Conservation (phyloP, 305 asterid species). For the Andrographis paniculata region DNA sequence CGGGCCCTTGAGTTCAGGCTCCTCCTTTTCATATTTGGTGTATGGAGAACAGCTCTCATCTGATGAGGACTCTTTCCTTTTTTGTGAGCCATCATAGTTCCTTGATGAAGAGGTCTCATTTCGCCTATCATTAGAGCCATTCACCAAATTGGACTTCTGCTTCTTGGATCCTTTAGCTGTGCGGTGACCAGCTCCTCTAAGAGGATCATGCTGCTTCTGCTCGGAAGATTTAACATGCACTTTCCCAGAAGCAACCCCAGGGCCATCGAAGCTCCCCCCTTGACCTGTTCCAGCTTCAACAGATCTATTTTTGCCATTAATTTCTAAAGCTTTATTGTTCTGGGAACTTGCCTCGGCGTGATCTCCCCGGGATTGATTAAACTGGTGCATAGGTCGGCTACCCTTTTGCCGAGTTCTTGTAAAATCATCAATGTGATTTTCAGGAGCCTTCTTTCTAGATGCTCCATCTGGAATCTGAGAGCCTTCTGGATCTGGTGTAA, state of each 20-base stretch:
- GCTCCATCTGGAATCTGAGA: conserved; percentile 42
- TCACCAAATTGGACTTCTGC: conserved; percentile 40
- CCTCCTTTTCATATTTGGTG: conserved; percentile 76
- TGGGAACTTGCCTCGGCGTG: conserved; percentile 37
- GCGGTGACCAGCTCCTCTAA: conserved; percentile 31
- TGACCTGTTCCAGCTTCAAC: conserved; percentile 35
- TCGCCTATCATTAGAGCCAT: conserved; percentile 43
- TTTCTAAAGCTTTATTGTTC: conserved; percentile 31
- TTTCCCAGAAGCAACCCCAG: conserved; percentile 44
- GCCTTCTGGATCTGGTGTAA: conserved; percentile 38
- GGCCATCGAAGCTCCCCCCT: conserved; percentile 32
- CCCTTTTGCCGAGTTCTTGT: conserved; percentile 41
- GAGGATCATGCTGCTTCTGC: conserved; percentile 41
- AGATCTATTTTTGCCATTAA: conserved; percentile 36
- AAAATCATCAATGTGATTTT: conserved; percentile 39
- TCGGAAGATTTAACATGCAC: conserved; percentile 30
- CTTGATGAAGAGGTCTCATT: conserved; percentile 48
- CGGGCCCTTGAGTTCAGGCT: conserved; percentile 80
- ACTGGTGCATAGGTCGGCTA: conserved; percentile 28
- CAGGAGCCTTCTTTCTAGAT: conserved; percentile 44
- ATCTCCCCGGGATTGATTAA: conserved; percentile 31
- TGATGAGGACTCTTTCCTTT: conserved; percentile 47
- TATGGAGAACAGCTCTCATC: conserved; percentile 57
- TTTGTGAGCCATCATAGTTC: conserved; percentile 43
- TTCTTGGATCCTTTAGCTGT: conserved; percentile 51